These are phyloP conservation scores for Aquilaria yunnanensis DNA, from an alignment of 345 rosid species.

Conservation along the genomic window DNA sequence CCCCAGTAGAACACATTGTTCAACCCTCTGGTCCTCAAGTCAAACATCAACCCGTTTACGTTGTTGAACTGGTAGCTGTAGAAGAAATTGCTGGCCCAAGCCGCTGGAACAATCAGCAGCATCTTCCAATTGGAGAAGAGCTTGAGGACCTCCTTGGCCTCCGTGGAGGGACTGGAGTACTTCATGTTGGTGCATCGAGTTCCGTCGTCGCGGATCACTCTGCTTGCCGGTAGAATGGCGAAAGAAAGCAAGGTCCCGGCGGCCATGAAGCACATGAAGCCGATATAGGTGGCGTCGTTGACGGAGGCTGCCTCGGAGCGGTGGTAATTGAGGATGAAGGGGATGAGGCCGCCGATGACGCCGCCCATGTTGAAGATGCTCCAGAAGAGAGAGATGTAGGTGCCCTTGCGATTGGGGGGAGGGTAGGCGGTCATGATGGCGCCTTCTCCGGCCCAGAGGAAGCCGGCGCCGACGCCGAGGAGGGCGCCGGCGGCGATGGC, in stretches of 20 bases:
- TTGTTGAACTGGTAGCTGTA: slow-evolving; percentile 82
- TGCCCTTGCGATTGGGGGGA: slow-evolving; percentile 70
- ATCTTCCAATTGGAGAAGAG: slow-evolving; percentile 56
- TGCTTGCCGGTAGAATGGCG: slow-evolving; percentile 44
- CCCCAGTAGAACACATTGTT: slow-evolving; percentile 95
- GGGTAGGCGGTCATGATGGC: slow-evolving; percentile 98
- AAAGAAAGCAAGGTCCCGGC: slow-evolving; percentile 50
- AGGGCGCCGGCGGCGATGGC: slow-evolving; percentile 59
- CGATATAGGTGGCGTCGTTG: slow-evolving; percentile 59
- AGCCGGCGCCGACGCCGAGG: slow-evolving; percentile 86
- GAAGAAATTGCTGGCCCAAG: slow-evolving; percentile 94
- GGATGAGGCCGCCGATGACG: slow-evolving; percentile 64
- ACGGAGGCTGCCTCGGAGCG: slow-evolving; percentile 49
- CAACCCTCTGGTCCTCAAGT: slow-evolving; percentile 72
- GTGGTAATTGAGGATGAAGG: slow-evolving; percentile 49
- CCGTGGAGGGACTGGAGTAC: slow-evolving; percentile 41
- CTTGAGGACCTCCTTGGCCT: slow-evolving; percentile 32
- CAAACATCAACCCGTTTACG: slow-evolving; percentile 59
- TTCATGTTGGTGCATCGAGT: slow-evolving; percentile 41
- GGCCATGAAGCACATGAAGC: slow-evolving; percentile 80
- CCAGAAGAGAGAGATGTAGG: slow-evolving; percentile 76
- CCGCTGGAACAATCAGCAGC: slow-evolving; percentile 69
- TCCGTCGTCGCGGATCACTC: slow-evolving; percentile 56
- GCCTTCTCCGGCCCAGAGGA: slow-evolving; percentile 90
- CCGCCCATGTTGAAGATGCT: slow-evolving; percentile 73